Base-by-base conservation (phyloP, 164 flowering plant species). In the Nelumbo lutea region DNA sequence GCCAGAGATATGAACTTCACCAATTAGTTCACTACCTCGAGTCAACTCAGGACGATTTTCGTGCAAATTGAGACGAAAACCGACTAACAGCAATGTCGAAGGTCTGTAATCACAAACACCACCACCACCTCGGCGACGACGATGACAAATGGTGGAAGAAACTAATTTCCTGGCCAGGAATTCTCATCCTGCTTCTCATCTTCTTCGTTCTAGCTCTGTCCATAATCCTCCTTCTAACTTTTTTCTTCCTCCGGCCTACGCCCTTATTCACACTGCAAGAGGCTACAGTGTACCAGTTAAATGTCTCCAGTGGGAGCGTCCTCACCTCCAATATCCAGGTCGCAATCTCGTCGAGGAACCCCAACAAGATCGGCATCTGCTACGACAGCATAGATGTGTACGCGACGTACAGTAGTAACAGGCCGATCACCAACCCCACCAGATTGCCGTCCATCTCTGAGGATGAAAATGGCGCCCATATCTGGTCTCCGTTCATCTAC, bases 211-310 rank as follows among this genome's bases (percentile, higher is more conserved):
- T 67, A 1, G n/a, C 74, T 58, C 72, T 74, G 42, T 45, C 76
- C 53, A 40, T 61, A 1, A 63, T 79, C 67, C 73, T 82, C 71
- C 64, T 82, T 6, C 46, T 78, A 15, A 77, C 77, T 77, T 52
- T 68, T 47, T 62, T 82, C 45, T 79, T 79, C 45, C 78, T 71
- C 1, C 85, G 83, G 4, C 63, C 68, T 2, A 76, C 71, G 40
- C 97, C 97, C 0, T 50, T 43, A 0, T 90, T 92, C 81, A 66
- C 79, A 61, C 84, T 92, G 70, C 87, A 86, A 76, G 94, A 91
- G 79, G 89, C 83, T 77, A 90, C 97, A 41, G 83, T 90, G 67
- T 87, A 79, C 84, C 78, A 75, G 75, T 84, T 91, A 84, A 90
- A 85, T 87, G 68, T 82, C 72, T 66, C 96, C 5, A 8, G 74